Conservation (phyloP, 2,329 filamentous ascomycete genomes). For the Purpureocillium takamizusanense region DNA sequence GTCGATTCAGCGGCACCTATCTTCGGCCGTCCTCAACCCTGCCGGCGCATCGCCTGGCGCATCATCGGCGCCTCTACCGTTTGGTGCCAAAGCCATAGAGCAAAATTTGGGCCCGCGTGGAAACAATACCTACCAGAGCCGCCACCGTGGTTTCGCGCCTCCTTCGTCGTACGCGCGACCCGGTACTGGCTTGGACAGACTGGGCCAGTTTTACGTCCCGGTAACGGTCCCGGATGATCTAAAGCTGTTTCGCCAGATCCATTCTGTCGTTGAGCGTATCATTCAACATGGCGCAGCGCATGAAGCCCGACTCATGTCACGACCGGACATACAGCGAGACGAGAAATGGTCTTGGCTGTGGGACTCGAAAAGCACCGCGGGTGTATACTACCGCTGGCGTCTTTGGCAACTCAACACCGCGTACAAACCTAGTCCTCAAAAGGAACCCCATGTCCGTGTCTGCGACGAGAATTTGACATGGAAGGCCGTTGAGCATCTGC, state of each 20-base stretch:
- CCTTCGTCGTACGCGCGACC: slow-evolving; percentile 56
- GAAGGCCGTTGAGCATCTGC: slow-evolving; percentile 67
- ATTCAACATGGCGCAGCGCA: slow-evolving; percentile 77
- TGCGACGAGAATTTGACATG: slow-evolving; percentile 74
- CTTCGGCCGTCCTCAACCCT: slow-evolving; percentile 55
- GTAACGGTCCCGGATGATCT: slow-evolving; percentile 71
- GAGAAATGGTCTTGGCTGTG: slow-evolving; percentile 94
- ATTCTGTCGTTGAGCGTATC: slow-evolving; percentile 76
- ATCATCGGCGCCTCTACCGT: slow-evolving; percentile 51
- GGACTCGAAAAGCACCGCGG: slow-evolving; percentile 70
- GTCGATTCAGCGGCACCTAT: slow-evolving; percentile 71
- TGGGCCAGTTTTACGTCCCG: slow-evolving; percentile 53
- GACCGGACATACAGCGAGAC: slow-evolving; percentile 72
- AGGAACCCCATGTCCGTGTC: slow-evolving; percentile 50
- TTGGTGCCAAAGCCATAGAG: slow-evolving; percentile 63
- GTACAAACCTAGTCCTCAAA: slow-evolving; percentile 33
- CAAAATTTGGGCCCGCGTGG: slow-evolving; percentile 22
- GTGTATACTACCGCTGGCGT: slow-evolving; percentile 87
- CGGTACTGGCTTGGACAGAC: slow-evolving; percentile 31
- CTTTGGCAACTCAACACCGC: slow-evolving; percentile 80
- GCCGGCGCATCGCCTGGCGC: slow-evolving; percentile 25
- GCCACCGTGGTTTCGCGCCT: slow-evolving; percentile 61
- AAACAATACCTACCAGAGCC: slow-evolving; percentile 32
- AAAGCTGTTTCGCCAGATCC: slow-evolving; percentile 71
- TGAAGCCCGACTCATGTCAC: slow-evolving; percentile 84